Conservation (phyloP, 1,139 yeast genomes). For the Yarrowia galli region DNA sequence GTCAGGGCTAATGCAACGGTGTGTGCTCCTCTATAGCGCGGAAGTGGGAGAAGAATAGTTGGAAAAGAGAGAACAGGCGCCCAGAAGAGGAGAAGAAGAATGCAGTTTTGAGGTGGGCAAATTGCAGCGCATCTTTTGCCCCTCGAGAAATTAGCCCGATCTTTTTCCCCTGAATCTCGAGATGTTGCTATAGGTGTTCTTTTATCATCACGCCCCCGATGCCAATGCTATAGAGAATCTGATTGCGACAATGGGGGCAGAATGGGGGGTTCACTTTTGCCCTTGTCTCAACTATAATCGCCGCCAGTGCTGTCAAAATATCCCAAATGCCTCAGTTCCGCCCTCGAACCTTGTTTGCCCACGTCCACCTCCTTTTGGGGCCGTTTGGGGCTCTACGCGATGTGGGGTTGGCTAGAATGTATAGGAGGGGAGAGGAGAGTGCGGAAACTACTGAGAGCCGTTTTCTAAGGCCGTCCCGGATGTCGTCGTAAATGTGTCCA, state of each 20-base stretch:
- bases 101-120: neutral
- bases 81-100: neutral
- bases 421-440: neutral
- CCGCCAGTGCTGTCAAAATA: neutral
- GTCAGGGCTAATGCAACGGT: neutral
- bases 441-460: too few species aligned
- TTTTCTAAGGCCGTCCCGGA: too few species aligned
- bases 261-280: neutral
- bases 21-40: neutral
- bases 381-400: neutral
- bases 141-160: neutral
- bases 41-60: neutral
- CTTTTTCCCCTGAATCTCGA: neutral
- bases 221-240: too few species aligned
- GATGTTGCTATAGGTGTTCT: neutral
- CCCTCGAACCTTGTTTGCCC: conserved; percentile 5
- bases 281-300: conserved; percentile 1
- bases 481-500: too few species aligned
- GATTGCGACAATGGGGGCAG: neutral
- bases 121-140: neutral
- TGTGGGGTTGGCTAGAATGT: conserved; percentile 14
- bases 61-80: neutral
- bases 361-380: too few species aligned
- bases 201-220: too few species aligned
- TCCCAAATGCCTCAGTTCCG: conserved; percentile 7